phyloP scores from a whole-genome alignment of 1,284 basidiomycete species.

The Microbotryum intermedium region DNA sequence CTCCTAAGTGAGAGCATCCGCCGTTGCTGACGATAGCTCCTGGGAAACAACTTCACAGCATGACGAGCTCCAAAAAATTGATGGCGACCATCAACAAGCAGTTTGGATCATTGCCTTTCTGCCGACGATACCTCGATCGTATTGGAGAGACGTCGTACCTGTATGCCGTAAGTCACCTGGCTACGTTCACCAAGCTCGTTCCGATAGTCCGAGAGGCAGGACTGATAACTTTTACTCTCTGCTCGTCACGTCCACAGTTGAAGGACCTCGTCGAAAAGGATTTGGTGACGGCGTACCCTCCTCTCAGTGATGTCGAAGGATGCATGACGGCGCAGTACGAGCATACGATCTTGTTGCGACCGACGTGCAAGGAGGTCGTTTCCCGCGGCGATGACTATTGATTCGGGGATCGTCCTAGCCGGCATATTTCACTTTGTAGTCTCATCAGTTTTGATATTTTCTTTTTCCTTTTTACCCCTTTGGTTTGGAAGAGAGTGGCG shows the following conservation, averaged over 20 bases:
- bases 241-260: conserved; percentile 47
- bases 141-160: conserved; percentile 92
- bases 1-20: not conserved
- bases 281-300: conserved; percentile 90
- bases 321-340: conserved; percentile 47
- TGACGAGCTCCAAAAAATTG: conserved; percentile 75
- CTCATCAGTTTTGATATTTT: too few species aligned
- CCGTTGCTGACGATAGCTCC: not conserved
- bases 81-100: conserved; percentile 83
- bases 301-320: conserved; percentile 58
- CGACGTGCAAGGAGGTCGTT: conserved; percentile 90
- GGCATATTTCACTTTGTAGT: too few species aligned
- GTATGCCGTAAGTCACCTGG: conserved; percentile 58
- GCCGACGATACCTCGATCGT: conserved; percentile 86
- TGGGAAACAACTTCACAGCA: conserved; percentile 43
- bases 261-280: conserved; percentile 82
- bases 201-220: not conserved
- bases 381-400: conserved; percentile 55
- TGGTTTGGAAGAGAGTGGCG: too few species aligned
- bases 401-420: too few species aligned
- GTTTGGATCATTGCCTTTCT: conserved; percentile 94
- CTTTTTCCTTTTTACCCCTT: too few species aligned
- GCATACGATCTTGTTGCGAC: conserved; percentile 82
- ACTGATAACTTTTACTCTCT: conserved; percentile 1
- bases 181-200: not conserved